Base-by-base conservation (phyloP, 148 eudicot genomes). In the Camellia granthamiana region DNA sequence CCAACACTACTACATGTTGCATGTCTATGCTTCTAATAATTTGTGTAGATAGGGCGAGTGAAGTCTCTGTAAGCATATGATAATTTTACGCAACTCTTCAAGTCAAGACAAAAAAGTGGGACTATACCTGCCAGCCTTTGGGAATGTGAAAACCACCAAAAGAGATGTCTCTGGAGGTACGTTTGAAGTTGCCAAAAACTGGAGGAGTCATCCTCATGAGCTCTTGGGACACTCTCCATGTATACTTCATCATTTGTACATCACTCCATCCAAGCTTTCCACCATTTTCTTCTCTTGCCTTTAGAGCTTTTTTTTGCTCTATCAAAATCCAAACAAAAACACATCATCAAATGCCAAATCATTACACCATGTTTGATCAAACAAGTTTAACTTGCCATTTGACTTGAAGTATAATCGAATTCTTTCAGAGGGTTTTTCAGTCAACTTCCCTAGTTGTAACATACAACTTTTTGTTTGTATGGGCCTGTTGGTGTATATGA, bases 141-240 rank as follows among this genome's bases (percentile, higher is more conserved):
- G 75, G 81, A 12, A 78, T 69, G 13, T 78, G 54, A 68, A 69
- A 78, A 59, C 74, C 74, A 68, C 64, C 80, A 78, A 68, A 78
- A 42, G 42, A 19, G 18, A 74, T 78, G 56, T 78, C 74, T 55
- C 44, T 55, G 6, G 13, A 3, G 16, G 74, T 38, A 12, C 56
- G 23, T 68, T 55, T 78, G 74, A 78, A 78, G 74, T 52, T 78
- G 44, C 65, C 73, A 54, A 78, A 54, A 65, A 41, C 62, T 10
- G 80, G 80, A 15, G 79, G 54, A 7, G 46, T 38, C 51, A 78
- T 16, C 51, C 80, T 78, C 80, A 78, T 68, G 6, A 78, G 6
- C 49, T 78, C 80, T 78, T 78, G 80, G 13, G 52, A 64, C 46
- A 78, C 80, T 55, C 73, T 69, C 80, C 80, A 78, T 78, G 80